Base-by-base conservation (phyloP, 2,329 filamentous ascomycete genomes). In the Calonectria hawksworthii region DNA sequence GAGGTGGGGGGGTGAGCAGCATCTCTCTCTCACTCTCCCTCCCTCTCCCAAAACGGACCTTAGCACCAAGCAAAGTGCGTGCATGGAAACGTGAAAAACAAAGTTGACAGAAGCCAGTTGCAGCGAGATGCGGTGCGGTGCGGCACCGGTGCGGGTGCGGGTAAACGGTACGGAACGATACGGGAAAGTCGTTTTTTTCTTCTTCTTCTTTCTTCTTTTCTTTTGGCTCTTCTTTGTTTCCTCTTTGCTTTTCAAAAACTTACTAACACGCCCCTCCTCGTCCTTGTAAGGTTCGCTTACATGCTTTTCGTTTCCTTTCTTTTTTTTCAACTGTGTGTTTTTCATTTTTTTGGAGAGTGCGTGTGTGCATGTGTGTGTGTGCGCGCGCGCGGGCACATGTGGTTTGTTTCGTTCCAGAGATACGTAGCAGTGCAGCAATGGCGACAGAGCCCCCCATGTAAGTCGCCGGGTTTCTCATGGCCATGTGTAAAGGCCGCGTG, bases 161-260 rank as follows among this genome's bases (percentile, higher is more conserved):
- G 61, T 64, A 44, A 44, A 47, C 61, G 61, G 61, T 64, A 64
- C 61, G 36, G 61, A 64, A 64, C 61, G 61, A 61, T 61, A 61
- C 56, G 56, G 56, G 56, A 38, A 38, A 38, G n/a, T 16, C n/a
- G 18, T 61, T 61, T 61, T 32, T 9, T n/a, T 59, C 28, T 41
- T 44, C n/a, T 41, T 41, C 36, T 30, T 63, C 21, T 7, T 28
- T 59, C 11, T 26, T n/a, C 10, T 30, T 41, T 28, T 18, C 18
- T 26, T 47, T 28, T 32, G 34, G 23, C 21, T 47, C 21, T 47
- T 47, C 23, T 3, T 47, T 47, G 41, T n/a, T 47, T 47, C 13
- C 44, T 18, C n/a, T 47, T 47, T 47, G 44, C 44, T 47, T 47
- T 23, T 23, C 44, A 47, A 23, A 47, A 23, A 47, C 44, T 13